Evolutionary conservation across 805 yeast species (phyloP), one percentile per base, ranked within the genome.

Genomic region (Schwanniomyces yamadae): DNA sequence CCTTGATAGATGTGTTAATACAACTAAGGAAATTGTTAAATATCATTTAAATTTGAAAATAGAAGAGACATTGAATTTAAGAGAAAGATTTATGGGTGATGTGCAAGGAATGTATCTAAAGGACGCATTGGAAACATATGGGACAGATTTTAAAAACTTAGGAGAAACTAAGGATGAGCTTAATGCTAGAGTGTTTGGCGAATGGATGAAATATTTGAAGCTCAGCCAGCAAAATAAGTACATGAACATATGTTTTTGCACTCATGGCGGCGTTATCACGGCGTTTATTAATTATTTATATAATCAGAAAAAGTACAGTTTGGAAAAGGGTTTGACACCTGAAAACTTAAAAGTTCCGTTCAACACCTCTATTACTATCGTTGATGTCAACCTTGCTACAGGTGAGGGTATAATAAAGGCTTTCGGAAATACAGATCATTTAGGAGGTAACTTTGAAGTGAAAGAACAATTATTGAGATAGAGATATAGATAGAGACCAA

Each of bases 261-360:
- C 88, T 10, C 95, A 87, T 55, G 95, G 95, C 14, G 95, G 95
- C 6, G 83, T 84, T 1, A 80, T 87, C 12, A 74, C 86, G 30
- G 73, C 78, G 19, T 69, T 81, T 23, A 53, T 77, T 25, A 73
- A 73, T 41, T 68, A 79, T 53, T 60, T 83, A 28, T 59, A 77
- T 32, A 49, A 56, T 4, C 69, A 63, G 15, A 47, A 51, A 19
- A 49, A 55, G 9, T 77, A 65, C 44, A 42, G 42, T 2, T 63
- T 77, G 34, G 60, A 57, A 4, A 57, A 61, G 3, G 63, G 61
- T 1, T 58, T 76, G 33, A 52, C 59, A 1, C 59, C 59, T 4
- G 66, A 59, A 0, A 69, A 64, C 32, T 58, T 77, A 48, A 61
- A 60, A 44, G 81, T 82, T 24, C 93, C 91, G 0, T 83, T 71